Base-by-base conservation (phyloP, 2,329 filamentous ascomycete species). In the Chaetoscypha palmicola region DNA sequence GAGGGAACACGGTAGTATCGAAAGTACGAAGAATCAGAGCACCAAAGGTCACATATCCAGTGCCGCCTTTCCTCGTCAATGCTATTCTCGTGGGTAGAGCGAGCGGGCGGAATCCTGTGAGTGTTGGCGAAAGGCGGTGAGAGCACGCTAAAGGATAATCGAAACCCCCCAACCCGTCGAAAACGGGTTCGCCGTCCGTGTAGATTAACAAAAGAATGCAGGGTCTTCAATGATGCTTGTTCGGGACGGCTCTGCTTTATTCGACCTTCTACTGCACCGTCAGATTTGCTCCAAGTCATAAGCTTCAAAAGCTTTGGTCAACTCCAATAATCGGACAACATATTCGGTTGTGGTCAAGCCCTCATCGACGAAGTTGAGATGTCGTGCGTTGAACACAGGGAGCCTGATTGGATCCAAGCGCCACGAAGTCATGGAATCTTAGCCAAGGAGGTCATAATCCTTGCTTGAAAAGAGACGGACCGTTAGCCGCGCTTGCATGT, bases 401-500 rank as follows among this genome's bases (percentile, higher is more conserved):
- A 34, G 38, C 24, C n/a, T 43, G 46, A 52, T 55, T 55, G 52
- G 49, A 19, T 22, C 19, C 41, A 8, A 20, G 23, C 39, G 48
- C 54, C 54, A 48, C 48, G 44, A 46, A 34, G 21, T 33, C 41
- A 33, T 42, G 35, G 30, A 44, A 40, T 48, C 41, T 49, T 39
- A 48, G 48, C 47, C 50, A 55, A 47, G 43, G 19, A 23, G 41
- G 32, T 35, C 42, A 37, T 12, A 32, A 53, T 47, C 47, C 49
- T 46, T 45, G 54, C 30, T 45, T 17, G 9, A 45, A 10, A 45
- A 45, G 45, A 42, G 49, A 52, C 55, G 51, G 52, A 48, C 53
- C 53, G 53, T 56, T 54, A 55, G 50, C 51, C 53, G 53, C 49
- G 45, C 51, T 48, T 52, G 51, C 51, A 54, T 44, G 28, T 42